Base-by-base conservation (phyloP, 352 stramenopile genomes). In the Globisporangium carolinianum region DNA sequence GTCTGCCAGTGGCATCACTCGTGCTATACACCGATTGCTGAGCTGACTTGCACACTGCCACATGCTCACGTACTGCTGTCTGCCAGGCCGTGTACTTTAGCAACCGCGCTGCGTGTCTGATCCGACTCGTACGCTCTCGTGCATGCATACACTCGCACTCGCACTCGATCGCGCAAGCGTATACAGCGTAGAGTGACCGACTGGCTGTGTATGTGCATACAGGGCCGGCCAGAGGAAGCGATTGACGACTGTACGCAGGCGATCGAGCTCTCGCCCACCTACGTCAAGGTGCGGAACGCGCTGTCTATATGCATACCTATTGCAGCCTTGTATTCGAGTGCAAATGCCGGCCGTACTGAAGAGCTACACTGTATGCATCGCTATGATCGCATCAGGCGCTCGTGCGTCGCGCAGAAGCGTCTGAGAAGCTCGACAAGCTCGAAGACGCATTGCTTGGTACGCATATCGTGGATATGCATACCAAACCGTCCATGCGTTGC, bases 191-290 rank as follows among this genome's bases (percentile, higher is more conserved):
- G 10, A 14, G 17, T 18, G 15, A 37, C 0, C 10, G 17, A 10
- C 6, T 37, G 7, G 6, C 41, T 24, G 3, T 47, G 14, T 50
- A 38, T 42, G 8, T 32, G 39, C n/a, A 10, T 35, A 3, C 38
- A 81, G 72, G 68, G 71, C 32, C 74, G 83, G 35, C 73, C 68
- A 10, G 91, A 98, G 14, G 89, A 98, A 62, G 88, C 87, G 4
- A 87, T 98, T 55, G 80, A 98, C 24, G 96, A 99, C 75, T 98
- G 93, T 75, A 89, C 85, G 32, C 78, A 97, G 46, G 86, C 97
- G 5, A 78, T 99, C 60, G 83, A 97, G 43, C 80, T 98, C 36
- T 96, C 98, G 60, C 91, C 96, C 9, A 88, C 63, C n/a, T 99
- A 99, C 71, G 71, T 98, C 58, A 99, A 99, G 73, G 95, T 79